Base-by-base conservation (phyloP, 1,284 basidiomycete genomes). In the Blastosporella zonata region DNA sequence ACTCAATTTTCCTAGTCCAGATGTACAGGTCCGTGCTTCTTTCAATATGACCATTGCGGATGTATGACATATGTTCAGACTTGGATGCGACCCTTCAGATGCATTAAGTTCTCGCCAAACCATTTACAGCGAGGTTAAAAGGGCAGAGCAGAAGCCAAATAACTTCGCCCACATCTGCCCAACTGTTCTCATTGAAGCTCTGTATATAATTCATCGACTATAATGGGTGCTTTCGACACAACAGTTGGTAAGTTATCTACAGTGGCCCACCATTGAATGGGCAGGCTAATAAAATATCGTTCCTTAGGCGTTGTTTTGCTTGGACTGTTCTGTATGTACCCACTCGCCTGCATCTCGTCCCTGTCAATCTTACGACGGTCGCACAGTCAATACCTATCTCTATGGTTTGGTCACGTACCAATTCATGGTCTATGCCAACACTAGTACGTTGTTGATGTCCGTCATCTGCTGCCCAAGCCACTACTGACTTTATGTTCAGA, bases 351-450 rank as follows among this genome's bases (percentile, higher is more conserved):
- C 29, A 4, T 31, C 23, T n/a, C 3, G 17, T 40, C 20, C 27
- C 20, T 3, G 12, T 37, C n/a, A 1, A 23, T 22, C 29, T 50
- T 20, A 52, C 34, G 36, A 37, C 37, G 15, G 17, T 22, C 10
- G 7, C 20, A 23, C 33, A 73, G 72, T 75, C 53, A 76, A 76
- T 48, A 76, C 74, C 1, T 76, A 64, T 47, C 60, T 76, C 9
- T 76, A 72, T 52, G 74, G 74, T 2, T 61, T 76, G 17, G 74
- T 75, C 48, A 64, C 62, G 0, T 72, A 68, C 52, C 74, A 76
- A 47, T 76, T 75, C 44, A 54, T 66, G 15, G 59, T 61, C 0
- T 76, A 76, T 49, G 56, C 60, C 22, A 64, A 59, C 40, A 54
- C 62, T 1, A 66, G 74, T 74, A 50, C 43, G 73, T 59, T 13